Conservation (phyloP, 352 stramenopile species). For the Phytophthora brassicae region DNA sequence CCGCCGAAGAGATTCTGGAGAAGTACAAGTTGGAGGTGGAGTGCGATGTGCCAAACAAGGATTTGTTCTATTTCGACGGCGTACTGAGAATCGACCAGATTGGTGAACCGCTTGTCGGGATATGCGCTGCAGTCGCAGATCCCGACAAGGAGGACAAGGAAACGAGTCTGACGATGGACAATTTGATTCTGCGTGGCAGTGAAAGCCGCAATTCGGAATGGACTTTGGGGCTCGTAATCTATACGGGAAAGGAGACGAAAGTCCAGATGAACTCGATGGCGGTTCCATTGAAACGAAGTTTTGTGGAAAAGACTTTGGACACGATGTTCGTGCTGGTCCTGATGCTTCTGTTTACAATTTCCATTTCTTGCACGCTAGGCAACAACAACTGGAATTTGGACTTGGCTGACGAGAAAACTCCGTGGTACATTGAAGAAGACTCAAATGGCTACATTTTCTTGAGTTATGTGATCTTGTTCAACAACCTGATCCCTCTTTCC, state of each 20-base stretch:
- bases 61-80: slow-evolving; percentile 87
- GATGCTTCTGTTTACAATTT: slow-evolving; percentile 86
- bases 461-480: slow-evolving; percentile 90
- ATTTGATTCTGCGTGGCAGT: slow-evolving; percentile 83
- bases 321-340: slow-evolving; percentile 89
- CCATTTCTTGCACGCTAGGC: slow-evolving; percentile 75
- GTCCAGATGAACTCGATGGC: slow-evolving; percentile 83
- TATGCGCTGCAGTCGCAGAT: slow-evolving; percentile 13
- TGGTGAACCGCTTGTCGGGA: no score
- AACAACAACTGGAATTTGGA: slow-evolving; percentile 87
- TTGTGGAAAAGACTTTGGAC: slow-evolving; percentile 86
- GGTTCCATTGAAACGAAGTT: slow-evolving; percentile 84
- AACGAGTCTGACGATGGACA: slow-evolving; percentile 84
- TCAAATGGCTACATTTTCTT: slow-evolving; percentile 88
- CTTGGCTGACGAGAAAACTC: slow-evolving; percentile 42
- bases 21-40: slow-evolving; percentile 67
- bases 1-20: slow-evolving; percentile 73
- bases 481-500: slow-evolving; percentile 86
- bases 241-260: slow-evolving; percentile 84
- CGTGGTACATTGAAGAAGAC: slow-evolving; percentile 72
- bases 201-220: slow-evolving; percentile 86
- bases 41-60: slow-evolving; percentile 82
- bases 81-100: slow-evolving; percentile 50
- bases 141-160: slow-evolving; percentile 28
- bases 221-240: slow-evolving; percentile 85